phyloP scores from a whole-genome alignment of 2,329 filamentous ascomycete species.

The Neofusicoccum kwambonambiense region DNA sequence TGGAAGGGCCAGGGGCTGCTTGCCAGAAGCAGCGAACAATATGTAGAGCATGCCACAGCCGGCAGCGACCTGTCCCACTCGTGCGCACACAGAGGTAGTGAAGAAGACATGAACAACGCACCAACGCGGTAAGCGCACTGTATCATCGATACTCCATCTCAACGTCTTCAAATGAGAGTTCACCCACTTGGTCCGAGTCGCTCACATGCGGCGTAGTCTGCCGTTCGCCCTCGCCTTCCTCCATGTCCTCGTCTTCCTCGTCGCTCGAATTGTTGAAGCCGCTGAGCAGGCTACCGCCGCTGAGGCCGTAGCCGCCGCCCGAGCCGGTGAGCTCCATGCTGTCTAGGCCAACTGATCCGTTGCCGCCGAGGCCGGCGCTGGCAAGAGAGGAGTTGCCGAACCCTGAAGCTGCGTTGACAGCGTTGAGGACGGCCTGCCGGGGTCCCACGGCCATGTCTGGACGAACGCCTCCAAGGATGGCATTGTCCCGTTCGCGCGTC shows the following conservation, averaged over 20 bases:
- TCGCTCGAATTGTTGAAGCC: constrained; percentile 94
- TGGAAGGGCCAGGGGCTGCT: neutral
- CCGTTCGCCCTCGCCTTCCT: constrained; percentile 75
- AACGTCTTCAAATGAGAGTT: constrained; percentile 61
- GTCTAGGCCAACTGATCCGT: constrained; percentile 52
- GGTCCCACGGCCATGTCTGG: constrained; percentile 86
- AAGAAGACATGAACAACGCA: constrained; percentile 17
- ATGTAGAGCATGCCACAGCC: neutral
- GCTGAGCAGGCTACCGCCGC: constrained; percentile 73
- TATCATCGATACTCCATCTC: constrained; percentile 59
- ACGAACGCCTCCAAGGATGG: constrained; percentile 92
- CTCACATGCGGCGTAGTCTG: constrained; percentile 46
- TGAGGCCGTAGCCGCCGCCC: constrained; percentile 65
- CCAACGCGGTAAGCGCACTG: constrained; percentile 19
- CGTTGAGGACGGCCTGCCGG: constrained; percentile 64
- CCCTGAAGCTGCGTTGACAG: constrained; percentile 56
- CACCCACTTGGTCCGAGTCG: constrained; percentile 66
- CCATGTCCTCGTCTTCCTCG: constrained; percentile 93
- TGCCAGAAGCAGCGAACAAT: neutral
- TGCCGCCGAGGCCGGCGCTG: constrained; percentile 76
- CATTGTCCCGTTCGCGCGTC: constrained; percentile 93
- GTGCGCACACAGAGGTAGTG: constrained; percentile 5
- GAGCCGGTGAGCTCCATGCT: constrained; percentile 64
- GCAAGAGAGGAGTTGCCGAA: constrained; percentile 67
- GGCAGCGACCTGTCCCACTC: neutral